phyloP scores from a whole-genome alignment of 768 basidiomycete genomes.

The Terana coerulea region DNA sequence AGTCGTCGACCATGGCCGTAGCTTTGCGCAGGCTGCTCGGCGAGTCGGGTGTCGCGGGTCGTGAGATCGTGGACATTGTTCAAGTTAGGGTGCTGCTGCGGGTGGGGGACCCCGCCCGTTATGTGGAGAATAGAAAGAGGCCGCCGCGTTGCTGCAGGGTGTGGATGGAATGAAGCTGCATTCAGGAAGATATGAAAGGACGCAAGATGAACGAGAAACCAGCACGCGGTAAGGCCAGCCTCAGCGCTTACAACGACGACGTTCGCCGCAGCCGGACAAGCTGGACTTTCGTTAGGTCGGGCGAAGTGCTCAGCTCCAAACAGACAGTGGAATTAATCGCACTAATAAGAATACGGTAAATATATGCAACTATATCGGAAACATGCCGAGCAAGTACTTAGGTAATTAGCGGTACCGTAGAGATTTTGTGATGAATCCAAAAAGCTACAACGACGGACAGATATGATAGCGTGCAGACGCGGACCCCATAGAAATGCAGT shows the following conservation, averaged over 20 bases:
- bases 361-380: background rate
- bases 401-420: constrained; percentile 6
- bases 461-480: constrained; percentile 5
- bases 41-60: constrained; percentile 26
- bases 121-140: background rate
- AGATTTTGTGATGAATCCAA: constrained; percentile 4
- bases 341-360: background rate
- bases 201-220: background rate
- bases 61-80: constrained; percentile 15
- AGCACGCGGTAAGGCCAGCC: no score
- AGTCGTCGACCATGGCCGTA: constrained; percentile 65
- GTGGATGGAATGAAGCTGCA: background rate
- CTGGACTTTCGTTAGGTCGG: background rate
- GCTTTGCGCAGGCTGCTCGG: constrained; percentile 29
- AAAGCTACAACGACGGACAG: constrained; percentile 3
- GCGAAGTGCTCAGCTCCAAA: no score
- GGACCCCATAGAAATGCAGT: background rate
- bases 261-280: background rate
- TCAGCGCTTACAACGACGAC: background rate
- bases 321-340: no score
- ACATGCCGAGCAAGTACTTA: constrained; percentile 6
- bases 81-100: constrained; percentile 1
- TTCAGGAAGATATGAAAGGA: constrained; percentile 1
- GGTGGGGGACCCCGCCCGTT: background rate
- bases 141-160: constrained; percentile 5